These are phyloP conservation scores for Gymnopilus dilepis DNA, from an alignment of 768 basidiomycete species.

Conservation along the genomic window DNA sequence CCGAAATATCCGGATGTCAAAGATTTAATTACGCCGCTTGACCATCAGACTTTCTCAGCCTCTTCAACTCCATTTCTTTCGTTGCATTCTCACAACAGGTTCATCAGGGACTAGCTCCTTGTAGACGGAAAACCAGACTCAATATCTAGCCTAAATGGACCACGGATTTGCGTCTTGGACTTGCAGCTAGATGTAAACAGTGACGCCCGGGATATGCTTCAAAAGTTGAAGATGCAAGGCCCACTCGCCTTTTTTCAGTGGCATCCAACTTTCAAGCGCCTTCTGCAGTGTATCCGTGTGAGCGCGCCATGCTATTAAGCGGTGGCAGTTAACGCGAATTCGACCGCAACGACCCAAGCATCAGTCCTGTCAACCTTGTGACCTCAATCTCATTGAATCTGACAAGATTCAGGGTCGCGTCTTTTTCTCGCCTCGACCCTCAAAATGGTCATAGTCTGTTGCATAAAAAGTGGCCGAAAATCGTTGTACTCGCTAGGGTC, in stretches of 20 bases:
- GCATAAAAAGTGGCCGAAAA: not conserved
- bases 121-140: not conserved
- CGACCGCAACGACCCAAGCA: not conserved
- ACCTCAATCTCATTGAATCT: constrained; percentile 8
- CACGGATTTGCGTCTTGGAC: not conserved
- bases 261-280: not conserved
- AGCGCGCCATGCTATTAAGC: not conserved
- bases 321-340: not conserved
- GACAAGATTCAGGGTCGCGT: constrained; percentile 7
- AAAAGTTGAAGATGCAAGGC: too few species aligned
- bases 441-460: not conserved
- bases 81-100: constrained; percentile 15
- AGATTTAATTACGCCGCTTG: not conserved
- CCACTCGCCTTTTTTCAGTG: not conserved
- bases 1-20: not conserved
- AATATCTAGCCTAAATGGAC: not conserved
- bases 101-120: constrained; percentile 12
- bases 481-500: not conserved
- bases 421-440: constrained; percentile 9
- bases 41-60: constrained; percentile 2
- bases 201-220: too few species aligned
- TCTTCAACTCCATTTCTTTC: constrained; percentile 1
- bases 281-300: not conserved
- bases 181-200: too few species aligned
- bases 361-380: constrained; percentile 14